phyloP scores from a whole-genome alignment of 768 basidiomycete species.

The Phallus indusiatus region DNA sequence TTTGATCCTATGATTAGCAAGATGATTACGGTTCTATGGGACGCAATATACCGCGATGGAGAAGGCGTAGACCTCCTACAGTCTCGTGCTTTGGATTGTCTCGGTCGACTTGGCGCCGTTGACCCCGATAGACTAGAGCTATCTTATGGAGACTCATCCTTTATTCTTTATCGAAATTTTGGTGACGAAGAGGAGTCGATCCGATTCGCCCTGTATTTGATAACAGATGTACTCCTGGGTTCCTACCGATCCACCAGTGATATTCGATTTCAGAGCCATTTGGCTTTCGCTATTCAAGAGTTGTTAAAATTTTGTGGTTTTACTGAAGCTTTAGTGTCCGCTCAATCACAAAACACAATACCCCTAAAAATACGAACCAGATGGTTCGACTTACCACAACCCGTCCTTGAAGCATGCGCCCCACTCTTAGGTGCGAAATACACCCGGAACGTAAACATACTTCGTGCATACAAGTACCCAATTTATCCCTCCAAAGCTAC shows the following conservation, averaged over 20 bases:
- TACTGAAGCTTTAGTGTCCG: constrained; percentile 58
- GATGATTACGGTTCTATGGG: constrained; percentile 56
- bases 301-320: constrained; percentile 83
- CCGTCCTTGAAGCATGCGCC: constrained; percentile 76
- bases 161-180: constrained; percentile 76
- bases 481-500: constrained; percentile 71
- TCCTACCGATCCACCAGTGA: constrained; percentile 93
- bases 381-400: constrained; percentile 75
- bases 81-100: constrained; percentile 74
- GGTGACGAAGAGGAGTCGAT: constrained; percentile 66
- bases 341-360: constrained; percentile 32
- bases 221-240: constrained; percentile 75
- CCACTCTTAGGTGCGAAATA: constrained; percentile 72
- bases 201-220: constrained; percentile 76
- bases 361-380: constrained; percentile 58
- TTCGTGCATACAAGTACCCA: constrained; percentile 41
- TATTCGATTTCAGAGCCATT: constrained; percentile 78
- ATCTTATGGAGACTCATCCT: constrained; percentile 42
- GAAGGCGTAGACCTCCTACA: constrained; percentile 63
- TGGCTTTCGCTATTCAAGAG: constrained; percentile 90
- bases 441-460: constrained; percentile 35
- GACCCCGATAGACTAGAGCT: constrained; percentile 91
- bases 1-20: constrained; percentile 72
- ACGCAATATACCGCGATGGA: constrained; percentile 67
- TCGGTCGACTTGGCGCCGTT: constrained; percentile 85